Percentiles rank a stretch among this genome's conserved stretches.
Evolutionary conservation across 805 yeast species (phyloP).

Genomic region (Ogataea sp.): DNA sequence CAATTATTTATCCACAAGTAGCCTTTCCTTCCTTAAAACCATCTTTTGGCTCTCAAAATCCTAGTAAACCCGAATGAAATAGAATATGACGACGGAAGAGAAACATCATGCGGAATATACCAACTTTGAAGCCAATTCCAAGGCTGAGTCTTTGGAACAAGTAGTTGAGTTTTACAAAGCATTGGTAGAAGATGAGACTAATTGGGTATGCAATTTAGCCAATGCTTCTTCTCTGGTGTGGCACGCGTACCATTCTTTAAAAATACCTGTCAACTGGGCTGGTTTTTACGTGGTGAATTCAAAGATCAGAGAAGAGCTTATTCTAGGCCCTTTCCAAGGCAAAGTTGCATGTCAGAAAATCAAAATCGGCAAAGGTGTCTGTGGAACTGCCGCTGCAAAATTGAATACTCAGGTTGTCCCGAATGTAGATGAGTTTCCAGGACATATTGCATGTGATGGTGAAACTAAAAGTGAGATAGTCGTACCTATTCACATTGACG

Average conservation of each 20-base stretch:
- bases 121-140: conserved; percentile 34
- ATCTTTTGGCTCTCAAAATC: too few species aligned
- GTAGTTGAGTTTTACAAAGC: conserved; percentile 59
- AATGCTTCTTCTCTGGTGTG: conserved; percentile 82
- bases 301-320: conserved; percentile 33
- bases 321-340: conserved; percentile 93
- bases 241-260: conserved; percentile 71
- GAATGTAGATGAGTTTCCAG: conserved; percentile 74
- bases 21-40: too few species aligned
- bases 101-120: conserved; percentile 71
- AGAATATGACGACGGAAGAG: neutral
- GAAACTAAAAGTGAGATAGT: conserved; percentile 91
- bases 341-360: conserved; percentile 92
- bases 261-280: conserved; percentile 72
- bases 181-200: conserved; percentile 49
- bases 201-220: conserved; percentile 88
- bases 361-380: conserved; percentile 75
- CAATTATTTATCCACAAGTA: too few species aligned
- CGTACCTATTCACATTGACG: conserved; percentile 55
- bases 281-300: conserved; percentile 70
- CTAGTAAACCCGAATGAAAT: neutral
- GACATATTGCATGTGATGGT: conserved; percentile 97
- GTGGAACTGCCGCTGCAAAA: conserved; percentile 72
- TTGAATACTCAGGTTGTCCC: conserved; percentile 63
- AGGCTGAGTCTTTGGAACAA: conserved; percentile 49